Evolutionary conservation across 1,284 basidiomycete species (phyloP), one percentile per base, ranked within the genome.

Genomic region (Irpex rosettiformis): DNA sequence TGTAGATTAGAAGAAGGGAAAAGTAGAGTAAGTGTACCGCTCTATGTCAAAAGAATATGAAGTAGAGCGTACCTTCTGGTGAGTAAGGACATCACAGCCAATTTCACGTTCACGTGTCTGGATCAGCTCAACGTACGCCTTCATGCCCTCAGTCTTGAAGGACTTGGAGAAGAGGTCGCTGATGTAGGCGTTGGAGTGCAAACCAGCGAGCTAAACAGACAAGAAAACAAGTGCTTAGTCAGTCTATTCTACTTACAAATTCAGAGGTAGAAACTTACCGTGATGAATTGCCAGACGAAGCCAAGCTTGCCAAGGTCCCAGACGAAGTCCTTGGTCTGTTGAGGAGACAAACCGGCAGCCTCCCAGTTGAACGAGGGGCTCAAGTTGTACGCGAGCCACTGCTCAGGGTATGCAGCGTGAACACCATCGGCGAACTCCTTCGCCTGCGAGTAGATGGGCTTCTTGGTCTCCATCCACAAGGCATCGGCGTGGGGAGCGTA

Each of bases 281-380:
- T 97, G 74, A 99, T 98, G 81, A 99, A 98, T 73, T 98, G 96
- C 95, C 96, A 98, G 61, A 92, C 89, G 72, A 96, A 96, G 48
- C 93, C 94, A 52, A 96, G 85, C 79, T 90, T 95, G 60, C 91
- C 94, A 18, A 97, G 82, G 67, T 95, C 85, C 96, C 96, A 98
- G 43, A 99, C 86, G 73, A 88, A 99, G 59, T 81, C 77, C 75
- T 92, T 82, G 94, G 96, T 98, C 69, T 96, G 93, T 62, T 83
- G 80, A 66, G 88, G 82, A 51, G 82, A 85, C 30, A 99, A 81
- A 33, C 96, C 96, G 16, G 95, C 96, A 3, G 94, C 94, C 65
- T 91, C 89, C 89, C 89, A 92, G 71, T 95, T 96, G 83, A 96
- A 96, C 56, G 89, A 92, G 13, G 94, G 94, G 64, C 89, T 92